Conservation (phyloP, 192 early-diverging fungal species). For the Coemansia sp. region DNA sequence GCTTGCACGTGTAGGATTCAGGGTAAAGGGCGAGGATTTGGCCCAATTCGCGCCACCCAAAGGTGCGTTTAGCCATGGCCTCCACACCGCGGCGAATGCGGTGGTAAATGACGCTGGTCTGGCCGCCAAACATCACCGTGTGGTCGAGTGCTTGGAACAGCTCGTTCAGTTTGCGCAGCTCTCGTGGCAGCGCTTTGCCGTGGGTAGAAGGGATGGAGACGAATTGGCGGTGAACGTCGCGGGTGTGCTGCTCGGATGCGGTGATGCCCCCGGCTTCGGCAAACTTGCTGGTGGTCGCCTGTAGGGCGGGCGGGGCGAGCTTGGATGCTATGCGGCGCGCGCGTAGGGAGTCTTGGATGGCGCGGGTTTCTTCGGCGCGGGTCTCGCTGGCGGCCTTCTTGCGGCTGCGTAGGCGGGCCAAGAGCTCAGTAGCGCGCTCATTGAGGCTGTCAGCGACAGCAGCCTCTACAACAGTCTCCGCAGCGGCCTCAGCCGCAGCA, state of each 20-base stretch:
- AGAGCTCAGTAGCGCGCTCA: conserved; percentile 12
- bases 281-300: background rate
- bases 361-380: conserved; percentile 30
- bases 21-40: conserved; percentile 58
- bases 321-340: conserved; percentile 4
- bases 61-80: conserved; percentile 54
- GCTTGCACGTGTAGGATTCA: conserved; percentile 43
- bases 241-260: conserved; percentile 6
- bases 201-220: conserved; percentile 16
- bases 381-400: conserved; percentile 1
- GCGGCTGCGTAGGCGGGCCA: conserved; percentile 31
- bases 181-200: conserved; percentile 11
- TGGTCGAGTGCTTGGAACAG: conserved; percentile 52
- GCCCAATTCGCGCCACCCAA: conserved; percentile 53
- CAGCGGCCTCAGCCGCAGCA: background rate
- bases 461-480: background rate
- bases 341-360: conserved; percentile 33
- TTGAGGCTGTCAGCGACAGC: background rate
- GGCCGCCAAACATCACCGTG: conserved; percentile 37
- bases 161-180: conserved; percentile 35
- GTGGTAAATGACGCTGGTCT: conserved; percentile 48
- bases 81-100: conserved; percentile 55
- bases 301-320: background rate
- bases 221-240: conserved; percentile 41
- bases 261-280: background rate